These are phyloP conservation scores for Huntiella moniliformis DNA, from an alignment of 2,329 filamentous ascomycete genomes.

Conservation along the genomic window DNA sequence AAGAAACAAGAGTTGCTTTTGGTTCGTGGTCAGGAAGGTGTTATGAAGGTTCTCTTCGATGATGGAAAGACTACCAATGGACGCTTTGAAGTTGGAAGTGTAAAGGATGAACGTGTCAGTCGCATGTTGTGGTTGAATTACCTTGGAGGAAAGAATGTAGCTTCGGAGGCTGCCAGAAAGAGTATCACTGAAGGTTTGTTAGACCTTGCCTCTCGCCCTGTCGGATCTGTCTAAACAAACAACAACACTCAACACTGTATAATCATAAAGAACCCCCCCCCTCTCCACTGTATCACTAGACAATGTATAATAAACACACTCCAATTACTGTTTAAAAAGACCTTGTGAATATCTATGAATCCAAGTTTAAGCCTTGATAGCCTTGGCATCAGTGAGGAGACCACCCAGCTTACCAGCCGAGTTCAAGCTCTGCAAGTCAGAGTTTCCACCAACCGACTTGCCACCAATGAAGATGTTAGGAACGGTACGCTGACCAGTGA, in stretches of 20 bases:
- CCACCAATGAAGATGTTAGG: constrained; percentile 88
- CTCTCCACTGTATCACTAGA: too few relatives aligned
- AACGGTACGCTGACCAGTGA: constrained; percentile 72
- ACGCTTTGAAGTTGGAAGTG: constrained; percentile 44
- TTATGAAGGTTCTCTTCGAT: constrained; percentile 49
- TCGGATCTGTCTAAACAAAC: constrained; percentile 50
- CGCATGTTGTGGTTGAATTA: constrained; percentile 80
- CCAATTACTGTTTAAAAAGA: constrained; percentile 7
- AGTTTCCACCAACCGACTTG: constrained; percentile 94
- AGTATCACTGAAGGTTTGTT: constrained; percentile 78
- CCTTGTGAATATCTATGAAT: not conserved
- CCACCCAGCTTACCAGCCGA: constrained; percentile 21
- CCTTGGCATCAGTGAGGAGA: constrained; percentile 25
- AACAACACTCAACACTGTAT: not conserved
- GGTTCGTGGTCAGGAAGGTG: constrained; percentile 44
- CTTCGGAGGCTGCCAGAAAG: constrained; percentile 61
- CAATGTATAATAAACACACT: not conserved
- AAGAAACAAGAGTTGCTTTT: constrained; percentile 66
- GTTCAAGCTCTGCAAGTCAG: constrained; percentile 51
- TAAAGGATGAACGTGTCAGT: constrained; percentile 63
- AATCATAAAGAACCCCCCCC: not conserved
- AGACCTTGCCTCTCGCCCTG: constrained; percentile 69
- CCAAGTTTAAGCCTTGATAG: constrained; percentile 22
- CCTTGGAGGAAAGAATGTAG: constrained; percentile 68
- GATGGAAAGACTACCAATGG: constrained; percentile 25